phyloP scores from a whole-genome alignment of 192 early-diverging fungal genomes.

The Backusella morwellensis region DNA sequence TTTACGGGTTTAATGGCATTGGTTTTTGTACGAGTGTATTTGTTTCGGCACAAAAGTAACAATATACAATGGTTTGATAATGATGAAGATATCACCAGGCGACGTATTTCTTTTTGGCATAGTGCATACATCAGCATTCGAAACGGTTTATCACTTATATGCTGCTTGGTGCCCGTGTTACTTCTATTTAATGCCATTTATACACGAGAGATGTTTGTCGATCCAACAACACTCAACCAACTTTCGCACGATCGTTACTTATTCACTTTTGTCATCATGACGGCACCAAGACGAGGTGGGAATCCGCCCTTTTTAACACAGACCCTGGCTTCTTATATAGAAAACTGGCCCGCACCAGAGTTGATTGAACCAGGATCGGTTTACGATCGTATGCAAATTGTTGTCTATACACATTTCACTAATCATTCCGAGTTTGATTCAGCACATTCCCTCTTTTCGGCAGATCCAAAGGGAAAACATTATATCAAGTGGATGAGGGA shows the following conservation, averaged over 20 bases:
- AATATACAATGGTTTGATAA: background rate
- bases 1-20: constrained; percentile 40
- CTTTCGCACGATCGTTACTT: constrained; percentile 37
- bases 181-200: constrained; percentile 35
- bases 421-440: constrained; percentile 42
- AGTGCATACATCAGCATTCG: constrained; percentile 8
- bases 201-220: constrained; percentile 18
- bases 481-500: constrained; percentile 47
- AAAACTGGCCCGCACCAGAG: constrained; percentile 28
- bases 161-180: constrained; percentile 21
- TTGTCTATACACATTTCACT: constrained; percentile 51
- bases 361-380: constrained; percentile 33
- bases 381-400: constrained; percentile 46
- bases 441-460: constrained; percentile 28
- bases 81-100: background rate
- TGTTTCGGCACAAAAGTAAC: background rate
- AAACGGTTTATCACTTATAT: constrained; percentile 11
- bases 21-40: constrained; percentile 28
- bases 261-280: constrained; percentile 48
- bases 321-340: constrained; percentile 43
- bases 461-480: constrained; percentile 39
- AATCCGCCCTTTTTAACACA: constrained; percentile 40
- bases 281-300: constrained; percentile 40
- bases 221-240: constrained; percentile 6
- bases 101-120: constrained; percentile 17